These are phyloP conservation scores for Eutypella sp. DNA, from an alignment of 2,329 filamentous ascomycete genomes.

Conservation along the genomic window DNA sequence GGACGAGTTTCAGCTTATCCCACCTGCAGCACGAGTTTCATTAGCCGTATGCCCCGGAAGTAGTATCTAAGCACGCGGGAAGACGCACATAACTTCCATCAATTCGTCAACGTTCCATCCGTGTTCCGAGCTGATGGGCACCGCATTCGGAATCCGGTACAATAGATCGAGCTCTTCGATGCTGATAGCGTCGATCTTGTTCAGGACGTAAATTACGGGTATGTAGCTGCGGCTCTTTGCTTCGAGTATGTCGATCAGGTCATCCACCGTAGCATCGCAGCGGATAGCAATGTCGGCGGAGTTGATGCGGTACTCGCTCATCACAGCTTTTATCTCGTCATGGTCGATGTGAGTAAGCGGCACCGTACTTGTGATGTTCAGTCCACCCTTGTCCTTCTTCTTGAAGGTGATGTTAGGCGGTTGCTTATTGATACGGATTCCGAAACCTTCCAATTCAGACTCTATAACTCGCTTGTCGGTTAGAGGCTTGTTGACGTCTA, in stretches of 20 bases:
- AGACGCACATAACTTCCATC: slow-evolving; percentile 77
- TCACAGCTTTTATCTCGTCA: slow-evolving; percentile 96
- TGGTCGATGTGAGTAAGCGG: slow-evolving; percentile 88
- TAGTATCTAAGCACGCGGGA: slow-evolving; percentile 4
- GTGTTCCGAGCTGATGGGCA: slow-evolving; percentile 94
- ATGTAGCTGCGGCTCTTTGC: slow-evolving; percentile 95
- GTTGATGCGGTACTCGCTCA: slow-evolving; percentile 94
- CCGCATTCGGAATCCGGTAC: slow-evolving; percentile 94
- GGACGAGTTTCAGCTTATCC: slow-evolving; percentile 87
- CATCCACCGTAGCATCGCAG: slow-evolving; percentile 95
- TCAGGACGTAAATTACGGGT: slow-evolving; percentile 96
- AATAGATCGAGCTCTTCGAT: slow-evolving; percentile 96
- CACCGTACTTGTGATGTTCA: slow-evolving; percentile 93
- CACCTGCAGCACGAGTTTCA: slow-evolving; percentile 46
- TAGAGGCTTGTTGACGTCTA: slow-evolving; percentile 97
- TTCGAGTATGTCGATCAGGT: slow-evolving; percentile 92
- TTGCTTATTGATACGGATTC: slow-evolving; percentile 94
- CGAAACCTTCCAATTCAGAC: slow-evolving; percentile 90
- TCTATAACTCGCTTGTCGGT: slow-evolving; percentile 97
- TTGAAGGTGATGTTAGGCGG: slow-evolving; percentile 98
- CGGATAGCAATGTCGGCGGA: slow-evolving; percentile 97
- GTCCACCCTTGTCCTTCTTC: slow-evolving; percentile 98
- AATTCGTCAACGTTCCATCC: slow-evolving; percentile 98
- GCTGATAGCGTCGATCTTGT: slow-evolving; percentile 98
- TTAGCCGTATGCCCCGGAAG: slow-evolving; percentile 16